Conservation (phyloP, 306 rosid species). For the Parietaria judaica region DNA sequence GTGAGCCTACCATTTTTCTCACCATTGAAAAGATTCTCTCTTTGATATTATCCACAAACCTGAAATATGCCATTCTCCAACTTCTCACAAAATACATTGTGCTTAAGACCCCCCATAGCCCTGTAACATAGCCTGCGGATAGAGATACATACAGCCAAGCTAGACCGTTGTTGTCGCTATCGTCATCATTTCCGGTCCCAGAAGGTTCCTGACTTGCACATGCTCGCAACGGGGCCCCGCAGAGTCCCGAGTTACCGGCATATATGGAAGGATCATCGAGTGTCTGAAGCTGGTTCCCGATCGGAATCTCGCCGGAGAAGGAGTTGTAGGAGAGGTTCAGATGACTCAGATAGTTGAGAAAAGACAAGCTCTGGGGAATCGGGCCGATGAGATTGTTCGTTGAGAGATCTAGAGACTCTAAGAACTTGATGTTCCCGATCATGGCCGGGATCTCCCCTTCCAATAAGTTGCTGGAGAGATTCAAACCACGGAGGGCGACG, state of each 20-base stretch:
- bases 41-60: neutral
- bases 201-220: neutral
- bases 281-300: conserved; percentile 24
- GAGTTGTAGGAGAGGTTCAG: conserved; percentile 26
- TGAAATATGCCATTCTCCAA: conserved; percentile 18
- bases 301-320: conserved; percentile 22
- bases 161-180: neutral
- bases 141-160: conserved; percentile 9
- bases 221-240: conserved; percentile 5
- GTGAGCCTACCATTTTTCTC: neutral
- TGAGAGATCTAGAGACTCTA: conserved; percentile 31
- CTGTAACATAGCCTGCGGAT: conserved; percentile 6
- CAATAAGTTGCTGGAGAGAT: conserved; percentile 24
- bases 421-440: conserved; percentile 13
- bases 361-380: conserved; percentile 24
- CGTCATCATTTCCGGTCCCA: too few species aligned
- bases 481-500: conserved; percentile 15
- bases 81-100: conserved; percentile 1
- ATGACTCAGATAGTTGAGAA: conserved; percentile 8
- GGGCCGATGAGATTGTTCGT: conserved; percentile 21
- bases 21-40: neutral
- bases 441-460: conserved; percentile 18
- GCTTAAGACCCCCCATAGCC: conserved; percentile 8
- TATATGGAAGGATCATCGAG: conserved; percentile 22
- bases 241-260: neutral